A percentile compares a stretch with the other conserved stretches of the same genome.
Conservation (phyloP, 495 filamentous ascomycete species). For the Xylaria grammica region DNA sequence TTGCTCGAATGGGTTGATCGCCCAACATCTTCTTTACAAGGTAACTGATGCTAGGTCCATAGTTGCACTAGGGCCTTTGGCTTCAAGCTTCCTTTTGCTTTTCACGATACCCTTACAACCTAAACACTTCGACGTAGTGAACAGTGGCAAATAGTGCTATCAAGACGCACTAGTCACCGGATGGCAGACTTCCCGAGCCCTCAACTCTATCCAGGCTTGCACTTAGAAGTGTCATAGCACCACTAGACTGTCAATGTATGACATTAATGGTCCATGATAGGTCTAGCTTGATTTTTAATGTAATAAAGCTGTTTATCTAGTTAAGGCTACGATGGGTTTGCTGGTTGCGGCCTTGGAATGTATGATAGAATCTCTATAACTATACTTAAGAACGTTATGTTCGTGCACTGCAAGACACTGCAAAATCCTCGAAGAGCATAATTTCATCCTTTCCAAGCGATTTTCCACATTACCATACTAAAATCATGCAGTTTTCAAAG, state of each 20-base stretch:
- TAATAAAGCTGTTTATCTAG: not conserved
- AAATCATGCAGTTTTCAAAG: constrained; percentile 33
- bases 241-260: not conserved
- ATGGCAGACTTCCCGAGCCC: constrained; percentile 1
- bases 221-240: not conserved
- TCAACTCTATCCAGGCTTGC: not conserved
- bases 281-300: not conserved
- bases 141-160: not conserved
- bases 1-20: too few relatives aligned
- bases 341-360: not conserved
- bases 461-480: not conserved
- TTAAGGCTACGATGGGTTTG: not conserved
- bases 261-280: not conserved
- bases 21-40: not conserved
- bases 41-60: not conserved
- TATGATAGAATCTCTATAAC: not conserved
- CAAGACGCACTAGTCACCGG: constrained; percentile 1
- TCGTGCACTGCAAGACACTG: not conserved
- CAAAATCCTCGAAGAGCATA: not conserved
- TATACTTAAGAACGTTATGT: not conserved
- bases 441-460: not conserved
- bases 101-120: not conserved
- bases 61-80: too few relatives aligned
- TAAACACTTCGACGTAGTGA: not conserved
- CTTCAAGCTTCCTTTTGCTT: not conserved